Evolutionary conservation across 169 alveolate species (phyloP).

Genomic region (Cryptosporidium felis): DNA sequence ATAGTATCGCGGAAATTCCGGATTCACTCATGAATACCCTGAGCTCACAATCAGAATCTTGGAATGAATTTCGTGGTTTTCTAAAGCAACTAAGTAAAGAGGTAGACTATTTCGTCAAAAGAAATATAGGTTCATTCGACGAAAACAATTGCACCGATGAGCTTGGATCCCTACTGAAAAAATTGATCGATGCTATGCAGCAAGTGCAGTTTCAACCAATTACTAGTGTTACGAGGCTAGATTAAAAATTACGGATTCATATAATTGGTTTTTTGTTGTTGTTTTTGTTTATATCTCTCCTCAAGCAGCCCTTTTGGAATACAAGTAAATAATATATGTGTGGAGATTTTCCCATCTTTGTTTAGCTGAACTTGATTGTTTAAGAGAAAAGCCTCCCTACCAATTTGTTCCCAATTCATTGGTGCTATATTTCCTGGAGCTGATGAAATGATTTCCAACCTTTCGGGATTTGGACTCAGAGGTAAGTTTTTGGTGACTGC

Average conservation of each 20-base stretch:
- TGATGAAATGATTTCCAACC: slow-evolving; percentile 4
- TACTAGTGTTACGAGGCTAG: not conserved
- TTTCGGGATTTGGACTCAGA: slow-evolving; percentile 20
- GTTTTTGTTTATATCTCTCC: slow-evolving; percentile 18
- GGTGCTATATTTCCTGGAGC: not conserved
- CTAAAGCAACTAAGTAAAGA: slow-evolving; percentile 34
- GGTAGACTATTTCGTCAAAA: slow-evolving; percentile 9
- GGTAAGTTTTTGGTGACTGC: not conserved
- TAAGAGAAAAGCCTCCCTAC: slow-evolving; percentile 33
- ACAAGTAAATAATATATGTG: slow-evolving; percentile 44
- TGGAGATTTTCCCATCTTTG: slow-evolving; percentile 63
- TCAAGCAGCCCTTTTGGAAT: slow-evolving; percentile 24
- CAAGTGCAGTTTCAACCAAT: not conserved
- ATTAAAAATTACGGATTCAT: not conserved
- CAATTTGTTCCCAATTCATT: slow-evolving; percentile 34
- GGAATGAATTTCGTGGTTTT: slow-evolving; percentile 16
- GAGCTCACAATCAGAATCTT: slow-evolving; percentile 5
- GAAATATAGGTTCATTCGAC: slow-evolving; percentile 8
- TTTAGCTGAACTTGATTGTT: slow-evolving; percentile 45
- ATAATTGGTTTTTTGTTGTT: slow-evolving; percentile 18
- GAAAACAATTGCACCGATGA: slow-evolving; percentile 29
- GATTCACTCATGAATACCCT: slow-evolving; percentile 18
- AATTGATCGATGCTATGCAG: slow-evolving; percentile 17
- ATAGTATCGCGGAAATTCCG: slow-evolving; percentile 18
- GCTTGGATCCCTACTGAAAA: slow-evolving; percentile 9